Conservation (phyloP, 257 asterid species). For the Rehmannia glutinosa region DNA sequence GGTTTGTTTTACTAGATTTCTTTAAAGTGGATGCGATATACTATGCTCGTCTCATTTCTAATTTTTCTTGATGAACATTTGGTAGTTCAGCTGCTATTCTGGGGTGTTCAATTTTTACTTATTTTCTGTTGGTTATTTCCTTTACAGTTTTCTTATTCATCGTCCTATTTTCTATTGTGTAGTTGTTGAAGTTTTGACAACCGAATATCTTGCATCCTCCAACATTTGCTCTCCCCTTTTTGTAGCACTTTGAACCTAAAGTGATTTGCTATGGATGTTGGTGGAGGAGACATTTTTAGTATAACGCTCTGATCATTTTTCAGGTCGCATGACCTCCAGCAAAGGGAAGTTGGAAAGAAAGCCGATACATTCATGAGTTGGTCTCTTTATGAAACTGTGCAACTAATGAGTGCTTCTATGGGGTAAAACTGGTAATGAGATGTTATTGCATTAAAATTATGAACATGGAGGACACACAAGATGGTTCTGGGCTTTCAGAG, state of each 20-base stretch:
- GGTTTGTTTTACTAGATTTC: background rate
- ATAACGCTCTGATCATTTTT: conserved; percentile 18
- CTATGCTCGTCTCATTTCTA: background rate
- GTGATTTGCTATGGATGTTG: background rate
- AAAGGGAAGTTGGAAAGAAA: conserved; percentile 14
- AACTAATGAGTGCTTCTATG: conserved; percentile 24
- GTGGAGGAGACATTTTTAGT: background rate
- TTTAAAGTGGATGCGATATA: background rate
- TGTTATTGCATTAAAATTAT: conserved; percentile 35
- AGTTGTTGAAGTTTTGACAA: background rate
- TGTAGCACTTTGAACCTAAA: conserved; percentile 1
- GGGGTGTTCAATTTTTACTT: background rate
- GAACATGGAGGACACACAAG: conserved; percentile 61
- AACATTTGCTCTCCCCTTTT: background rate
- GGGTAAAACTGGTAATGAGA: conserved; percentile 32
- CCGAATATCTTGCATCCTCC: background rate
- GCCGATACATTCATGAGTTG: conserved; percentile 17
- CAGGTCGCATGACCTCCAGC: conserved; percentile 50
- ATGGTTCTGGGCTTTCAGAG: conserved; percentile 53
- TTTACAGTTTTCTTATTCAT: background rate
- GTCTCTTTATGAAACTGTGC: conserved; percentile 17
- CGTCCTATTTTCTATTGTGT: background rate
- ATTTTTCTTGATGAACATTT: background rate
- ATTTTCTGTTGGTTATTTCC: conserved; percentile 1
- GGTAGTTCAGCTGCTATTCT: background rate